Evolutionary conservation across 768 basidiomycete genomes (phyloP).

Genomic region (Termitomyces sp.): DNA sequence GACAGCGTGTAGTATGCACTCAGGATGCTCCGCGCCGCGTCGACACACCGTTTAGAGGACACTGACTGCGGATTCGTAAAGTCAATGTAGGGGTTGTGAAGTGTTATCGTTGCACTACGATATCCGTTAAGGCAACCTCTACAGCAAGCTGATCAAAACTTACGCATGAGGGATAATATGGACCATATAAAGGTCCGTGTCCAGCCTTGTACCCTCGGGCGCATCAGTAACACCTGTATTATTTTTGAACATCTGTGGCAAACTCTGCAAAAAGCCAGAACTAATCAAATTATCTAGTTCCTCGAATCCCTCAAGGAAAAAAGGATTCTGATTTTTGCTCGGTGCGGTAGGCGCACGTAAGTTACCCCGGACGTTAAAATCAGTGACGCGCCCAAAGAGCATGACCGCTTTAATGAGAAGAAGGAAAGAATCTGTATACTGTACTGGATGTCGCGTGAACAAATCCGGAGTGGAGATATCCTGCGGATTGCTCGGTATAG

Average conservation of each 20-base stretch:
- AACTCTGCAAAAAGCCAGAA: constrained; percentile 59
- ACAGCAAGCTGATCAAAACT: constrained; percentile 19
- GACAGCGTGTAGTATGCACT: constrained; percentile 71
- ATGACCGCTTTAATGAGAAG: constrained; percentile 80
- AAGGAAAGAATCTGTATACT: constrained; percentile 79
- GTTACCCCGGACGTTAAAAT: constrained; percentile 75
- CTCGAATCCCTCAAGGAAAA: constrained; percentile 58
- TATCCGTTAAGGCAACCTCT: constrained; percentile 7
- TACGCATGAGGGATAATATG: constrained; percentile 85
- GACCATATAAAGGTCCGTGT: constrained; percentile 85
- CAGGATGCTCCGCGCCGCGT: constrained; percentile 71
- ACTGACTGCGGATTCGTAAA: constrained; percentile 58
- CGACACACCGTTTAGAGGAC: constrained; percentile 70
- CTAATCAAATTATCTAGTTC: constrained; percentile 66
- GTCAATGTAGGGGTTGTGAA: constrained; percentile 82
- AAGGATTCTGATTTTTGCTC: constrained; percentile 72
- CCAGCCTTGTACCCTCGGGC: constrained; percentile 53
- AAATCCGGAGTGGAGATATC: constrained; percentile 57
- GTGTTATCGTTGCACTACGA: constrained; percentile 75
- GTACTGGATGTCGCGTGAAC: constrained; percentile 64
- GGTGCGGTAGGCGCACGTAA: constrained; percentile 61
- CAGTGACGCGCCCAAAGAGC: constrained; percentile 82
- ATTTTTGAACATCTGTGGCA: constrained; percentile 64
- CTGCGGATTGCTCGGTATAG: constrained; percentile 71
- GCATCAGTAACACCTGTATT: constrained; percentile 57